Base-by-base conservation (phyloP, 2,329 filamentous ascomycete genomes). In the Aspergillus aculeatus region DNA sequence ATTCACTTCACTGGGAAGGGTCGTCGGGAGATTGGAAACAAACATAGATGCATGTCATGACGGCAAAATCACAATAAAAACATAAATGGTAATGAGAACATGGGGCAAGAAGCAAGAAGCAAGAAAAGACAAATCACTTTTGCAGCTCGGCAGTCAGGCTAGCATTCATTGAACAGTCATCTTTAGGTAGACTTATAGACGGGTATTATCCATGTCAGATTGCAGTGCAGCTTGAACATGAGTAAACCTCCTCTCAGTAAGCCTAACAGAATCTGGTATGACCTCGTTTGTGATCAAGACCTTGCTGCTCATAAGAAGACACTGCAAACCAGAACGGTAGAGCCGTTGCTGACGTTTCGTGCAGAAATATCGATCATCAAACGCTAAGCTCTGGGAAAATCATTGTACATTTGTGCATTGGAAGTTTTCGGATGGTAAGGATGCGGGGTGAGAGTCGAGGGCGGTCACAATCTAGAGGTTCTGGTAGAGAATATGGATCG, bases 351-450 rank as follows among this genome's bases (percentile, higher is more conserved):
- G 61, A 81, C 81, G 68, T 77, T 76, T 68, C 79, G 79, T 63
- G 81, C 74, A 59, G 73, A 47, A 57, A 82, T 80, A 75, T 92
- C 89, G 80, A 75, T 92, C 89, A 70, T 88, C 85, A 62, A 88
- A 77, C 57, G 89, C 89, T 72, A 84, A 81, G 68, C 80, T 78
- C 64, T 86, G 85, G n/a, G 38, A 77, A 92, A 92, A 73, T 92
- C 89, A 71, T 85, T 80, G 77, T 92, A 92, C 85, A 93, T 90
- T 71, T 80, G 81, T 60, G 82, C 80, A 74, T 92, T 90, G 82
- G 38, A 92, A 92, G 76, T 89, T 88, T 68, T 85, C 82, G 63
- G 86, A 83, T 64, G 92, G 81, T 71, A 89, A 90, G 72, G 89
- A 84, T 21, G 86, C 86, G 88, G 83, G 77, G 91, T 92, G 31